Percentiles rank a stretch among this genome's conserved stretches.
Evolutionary conservation across 177 flowering plant genomes (phyloP).

Genomic region (Vitis hybrid): DNA sequence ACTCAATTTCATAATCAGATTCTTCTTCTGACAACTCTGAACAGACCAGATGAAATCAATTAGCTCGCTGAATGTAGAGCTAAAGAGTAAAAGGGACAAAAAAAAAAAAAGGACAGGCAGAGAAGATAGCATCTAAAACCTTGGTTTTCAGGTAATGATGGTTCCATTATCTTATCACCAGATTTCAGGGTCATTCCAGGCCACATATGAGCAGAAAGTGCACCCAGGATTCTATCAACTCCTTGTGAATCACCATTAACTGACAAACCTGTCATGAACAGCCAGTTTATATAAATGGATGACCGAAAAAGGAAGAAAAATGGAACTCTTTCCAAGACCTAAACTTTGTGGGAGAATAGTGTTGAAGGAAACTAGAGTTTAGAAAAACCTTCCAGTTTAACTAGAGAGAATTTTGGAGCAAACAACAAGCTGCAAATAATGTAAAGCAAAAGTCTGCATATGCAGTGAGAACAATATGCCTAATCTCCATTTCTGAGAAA

Average conservation of each 20-base stretch:
- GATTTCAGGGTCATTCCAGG: conserved; percentile 94
- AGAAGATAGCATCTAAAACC: conserved; percentile 32
- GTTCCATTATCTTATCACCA: conserved; percentile 51
- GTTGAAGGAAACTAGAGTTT: background rate
- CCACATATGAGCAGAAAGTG: conserved; percentile 97
- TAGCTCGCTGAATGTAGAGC: too few species aligned
- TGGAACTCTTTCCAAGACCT: background rate
- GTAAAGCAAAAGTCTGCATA: background rate
- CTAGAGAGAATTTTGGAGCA: background rate
- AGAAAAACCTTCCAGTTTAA: background rate
- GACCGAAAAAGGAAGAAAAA: background rate
- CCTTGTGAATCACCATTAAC: conserved; percentile 94
- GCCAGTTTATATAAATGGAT: background rate
- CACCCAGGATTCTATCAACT: conserved; percentile 78
- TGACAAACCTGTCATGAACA: conserved; percentile 63
- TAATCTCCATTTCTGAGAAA: background rate
- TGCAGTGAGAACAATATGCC: background rate
- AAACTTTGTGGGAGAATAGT: background rate
- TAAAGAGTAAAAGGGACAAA: too few species aligned
- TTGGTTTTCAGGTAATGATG: conserved; percentile 54
- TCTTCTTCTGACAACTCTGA: conserved; percentile 78
- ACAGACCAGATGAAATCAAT: background rate
- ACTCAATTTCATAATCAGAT: conserved; percentile 75
- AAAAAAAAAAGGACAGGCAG: background rate
- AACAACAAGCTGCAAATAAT: background rate